These are phyloP conservation scores for Neolecta irregularis DNA, from an alignment of 1,139 yeast species.

Conservation along the genomic window DNA sequence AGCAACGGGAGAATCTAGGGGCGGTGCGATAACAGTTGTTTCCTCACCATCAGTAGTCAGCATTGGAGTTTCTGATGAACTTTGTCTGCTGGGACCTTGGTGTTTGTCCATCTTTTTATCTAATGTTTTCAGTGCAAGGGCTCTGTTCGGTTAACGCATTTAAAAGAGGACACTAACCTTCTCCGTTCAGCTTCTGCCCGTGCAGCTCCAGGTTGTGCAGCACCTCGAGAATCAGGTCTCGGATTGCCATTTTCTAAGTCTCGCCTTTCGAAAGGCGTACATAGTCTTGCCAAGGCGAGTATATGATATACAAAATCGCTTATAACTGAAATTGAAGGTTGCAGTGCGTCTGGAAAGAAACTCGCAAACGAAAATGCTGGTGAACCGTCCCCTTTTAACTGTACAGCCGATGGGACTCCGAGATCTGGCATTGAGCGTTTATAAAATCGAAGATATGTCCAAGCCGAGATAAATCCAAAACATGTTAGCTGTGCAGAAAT, in stretches of 20 bases:
- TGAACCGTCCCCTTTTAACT: conserved; percentile 19
- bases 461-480: conserved; percentile 52
- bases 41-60: no score
- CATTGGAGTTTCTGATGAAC: no score
- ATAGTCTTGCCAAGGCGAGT: conserved; percentile 36
- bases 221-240: conserved; percentile 20
- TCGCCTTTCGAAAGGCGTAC: conserved; percentile 53
- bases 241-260: conserved; percentile 24
- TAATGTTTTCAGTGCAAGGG: background rate
- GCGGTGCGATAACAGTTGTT: no score
- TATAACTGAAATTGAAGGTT: conserved; percentile 33
- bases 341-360: conserved; percentile 29
- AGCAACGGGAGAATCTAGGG: no score
- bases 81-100: no score
- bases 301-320: conserved; percentile 41
- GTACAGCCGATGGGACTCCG: conserved; percentile 20
- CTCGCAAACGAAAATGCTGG: conserved; percentile 59
- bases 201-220: conserved; percentile 15
- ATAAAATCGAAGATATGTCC: conserved; percentile 62
- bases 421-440: conserved; percentile 33
- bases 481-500: conserved; percentile 39
- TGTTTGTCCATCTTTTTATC: no score
- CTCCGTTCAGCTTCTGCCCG: conserved; percentile 59
- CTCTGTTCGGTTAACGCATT: background rate
- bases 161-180: conserved; percentile 24